phyloP scores from a whole-genome alignment of 768 basidiomycete genomes.

The Trametes cingulata region DNA sequence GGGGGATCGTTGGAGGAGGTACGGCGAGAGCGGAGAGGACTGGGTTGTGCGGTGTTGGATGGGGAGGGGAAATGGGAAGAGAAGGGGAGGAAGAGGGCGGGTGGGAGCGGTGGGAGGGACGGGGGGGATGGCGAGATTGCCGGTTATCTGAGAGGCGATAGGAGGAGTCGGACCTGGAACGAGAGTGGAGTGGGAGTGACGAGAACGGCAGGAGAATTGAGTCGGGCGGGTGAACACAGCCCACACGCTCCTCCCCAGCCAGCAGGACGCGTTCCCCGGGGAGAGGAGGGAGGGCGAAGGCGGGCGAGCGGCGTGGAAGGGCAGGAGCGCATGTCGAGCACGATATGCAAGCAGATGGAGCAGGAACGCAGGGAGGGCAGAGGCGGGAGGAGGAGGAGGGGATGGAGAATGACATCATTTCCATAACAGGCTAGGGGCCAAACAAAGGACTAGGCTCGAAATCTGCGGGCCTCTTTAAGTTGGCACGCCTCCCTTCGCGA shows the following conservation, averaged over 20 bases:
- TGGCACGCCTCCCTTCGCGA: not conserved
- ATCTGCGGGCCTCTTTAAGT: not conserved
- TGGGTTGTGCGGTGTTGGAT: not conserved
- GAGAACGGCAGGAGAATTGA: constrained; percentile 7
- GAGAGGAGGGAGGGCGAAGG: not conserved
- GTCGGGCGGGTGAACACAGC: constrained; percentile 2
- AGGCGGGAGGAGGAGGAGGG: not conserved
- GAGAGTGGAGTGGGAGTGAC: constrained; percentile 19
- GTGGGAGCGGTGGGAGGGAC: not conserved
- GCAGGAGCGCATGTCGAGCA: not conserved
- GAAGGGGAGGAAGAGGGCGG: not conserved
- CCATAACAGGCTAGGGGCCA: not conserved
- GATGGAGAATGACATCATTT: constrained; percentile 7
- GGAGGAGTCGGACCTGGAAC: constrained; percentile 22
- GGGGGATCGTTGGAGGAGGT: not conserved
- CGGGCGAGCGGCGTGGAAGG: not conserved
- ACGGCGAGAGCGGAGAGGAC: constrained; percentile 2
- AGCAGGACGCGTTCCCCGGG: too few species aligned
- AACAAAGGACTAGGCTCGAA: not conserved
- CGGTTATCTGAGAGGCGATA: constrained; percentile 20
- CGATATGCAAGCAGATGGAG: not conserved
- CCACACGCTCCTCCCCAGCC: too few species aligned
- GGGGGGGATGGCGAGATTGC: constrained; percentile 16
- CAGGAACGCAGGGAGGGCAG: not conserved
- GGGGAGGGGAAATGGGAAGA: not conserved